A percentile compares a stretch with the other conserved stretches of the same genome.
phyloP scores from a whole-genome alignment of 495 filamentous ascomycete species.

The Thermochaetoides thermophila region DNA sequence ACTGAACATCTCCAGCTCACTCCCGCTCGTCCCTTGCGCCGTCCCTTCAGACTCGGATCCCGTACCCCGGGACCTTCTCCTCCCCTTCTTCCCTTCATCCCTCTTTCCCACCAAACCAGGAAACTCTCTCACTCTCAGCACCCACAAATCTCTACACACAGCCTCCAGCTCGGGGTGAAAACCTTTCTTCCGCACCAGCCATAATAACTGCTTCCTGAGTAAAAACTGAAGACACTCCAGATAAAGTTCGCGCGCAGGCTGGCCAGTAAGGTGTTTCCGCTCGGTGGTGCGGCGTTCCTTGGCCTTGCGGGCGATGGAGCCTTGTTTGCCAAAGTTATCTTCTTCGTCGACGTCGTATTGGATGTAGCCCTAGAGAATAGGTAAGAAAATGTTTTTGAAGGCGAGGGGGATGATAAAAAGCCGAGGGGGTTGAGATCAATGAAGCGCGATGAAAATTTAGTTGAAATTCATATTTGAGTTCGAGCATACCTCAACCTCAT shows the following conservation, averaged over 20 bases:
- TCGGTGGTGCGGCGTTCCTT: slow-evolving; percentile 39
- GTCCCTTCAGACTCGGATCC: slow-evolving; percentile 5
- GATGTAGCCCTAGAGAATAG: slow-evolving; percentile 26
- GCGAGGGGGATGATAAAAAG: background rate
- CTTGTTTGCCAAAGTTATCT: slow-evolving; percentile 55
- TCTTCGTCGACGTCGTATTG: slow-evolving; percentile 54
- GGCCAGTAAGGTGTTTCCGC: slow-evolving; percentile 45
- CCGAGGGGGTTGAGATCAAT: background rate
- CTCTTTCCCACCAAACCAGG: slow-evolving; percentile 12
- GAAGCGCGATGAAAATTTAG: background rate
- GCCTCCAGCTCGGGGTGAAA: slow-evolving; percentile 30
- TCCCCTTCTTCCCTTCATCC: slow-evolving; percentile 3
- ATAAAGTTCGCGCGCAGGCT: slow-evolving; percentile 57
- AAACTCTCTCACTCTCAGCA: slow-evolving; percentile 28
- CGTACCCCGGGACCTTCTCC: slow-evolving; percentile 1
- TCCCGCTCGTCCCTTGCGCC: background rate
- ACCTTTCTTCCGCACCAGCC: slow-evolving; percentile 30
- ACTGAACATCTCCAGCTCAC: slow-evolving; percentile 19
- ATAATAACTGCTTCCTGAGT: slow-evolving; percentile 23
- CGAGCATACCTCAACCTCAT: slow-evolving; percentile 31
- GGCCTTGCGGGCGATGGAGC: slow-evolving; percentile 28
- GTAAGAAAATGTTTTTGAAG: background rate
- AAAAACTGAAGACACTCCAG: slow-evolving; percentile 78
- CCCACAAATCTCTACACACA: slow-evolving; percentile 38
- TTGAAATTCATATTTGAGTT: background rate